A percentile compares a stretch with the other conserved stretches of the same genome.
Evolutionary conservation across 768 basidiomycete genomes (phyloP).

Genomic region (Clitopilus hobsonii): DNA sequence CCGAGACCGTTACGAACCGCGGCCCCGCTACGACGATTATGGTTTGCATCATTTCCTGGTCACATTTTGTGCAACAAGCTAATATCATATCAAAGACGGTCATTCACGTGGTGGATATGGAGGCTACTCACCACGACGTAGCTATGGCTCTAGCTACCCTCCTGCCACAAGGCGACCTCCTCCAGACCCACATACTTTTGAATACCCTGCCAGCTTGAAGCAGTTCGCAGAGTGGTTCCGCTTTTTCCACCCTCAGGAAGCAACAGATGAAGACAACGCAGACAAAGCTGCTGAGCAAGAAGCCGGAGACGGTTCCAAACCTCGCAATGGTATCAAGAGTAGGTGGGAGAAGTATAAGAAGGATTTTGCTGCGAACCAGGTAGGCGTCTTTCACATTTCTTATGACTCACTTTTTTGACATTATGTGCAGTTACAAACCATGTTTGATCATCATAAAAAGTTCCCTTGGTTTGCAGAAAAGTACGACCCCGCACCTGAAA

Average conservation of each 20-base stretch:
- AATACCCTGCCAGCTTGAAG: conserved; percentile 77
- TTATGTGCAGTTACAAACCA: conserved; percentile 79
- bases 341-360: conserved; percentile 95
- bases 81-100: conserved; percentile 38
- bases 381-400: conserved; percentile 36
- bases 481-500: conserved; percentile 78
- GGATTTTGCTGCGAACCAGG: conserved; percentile 83
- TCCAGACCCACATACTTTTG: conserved; percentile 75
- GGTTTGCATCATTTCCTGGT: conserved; percentile 41
- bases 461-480: conserved; percentile 98
- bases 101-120: conserved; percentile 59
- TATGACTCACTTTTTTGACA: conserved; percentile 18
- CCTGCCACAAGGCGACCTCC: conserved; percentile 60
- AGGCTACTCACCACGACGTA: conserved; percentile 61
- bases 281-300: conserved; percentile 84
- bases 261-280: conserved; percentile 75
- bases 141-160: conserved; percentile 44
- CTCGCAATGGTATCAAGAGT: conserved; percentile 76
- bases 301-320: conserved; percentile 77
- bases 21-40: conserved; percentile 82
- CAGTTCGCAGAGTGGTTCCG: conserved; percentile 90
- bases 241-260: conserved; percentile 68
- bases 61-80: conserved; percentile 7
- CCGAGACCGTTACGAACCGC: conserved; percentile 76
- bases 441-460: conserved; percentile 93